Evolutionary conservation across 768 basidiomycete species (phyloP), one percentile per base, ranked within the genome.

Genomic region (Naganishia vaughanmartiniae): DNA sequence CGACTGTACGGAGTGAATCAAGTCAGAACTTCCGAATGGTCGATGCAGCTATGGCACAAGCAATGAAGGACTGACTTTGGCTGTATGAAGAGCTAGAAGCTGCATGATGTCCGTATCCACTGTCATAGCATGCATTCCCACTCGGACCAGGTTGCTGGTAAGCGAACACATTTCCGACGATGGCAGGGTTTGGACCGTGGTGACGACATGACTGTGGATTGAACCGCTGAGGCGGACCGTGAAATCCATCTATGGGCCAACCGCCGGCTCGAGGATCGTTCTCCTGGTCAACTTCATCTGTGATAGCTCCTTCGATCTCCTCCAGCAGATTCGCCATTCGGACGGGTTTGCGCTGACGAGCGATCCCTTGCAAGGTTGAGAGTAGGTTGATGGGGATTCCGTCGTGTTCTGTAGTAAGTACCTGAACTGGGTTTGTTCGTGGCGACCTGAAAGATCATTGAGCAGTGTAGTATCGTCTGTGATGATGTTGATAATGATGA

Each of bases 241-340:
- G 39, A 26, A 51, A 24, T 26, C 48, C n/a, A 51, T 51, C 21
- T 26, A 51, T n/a, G 14, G n/a, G 48, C 48, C n/a, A 26, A 51
- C 48, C 24, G n/a, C 24, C 6, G 48, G n/a, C 48, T n/a, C 48
- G n/a, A 24, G 19, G 39, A 11, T 45, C 26, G 60, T 45, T 26
- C 3, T 10, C 39, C 17, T 63, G 39, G 14, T 26, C 39, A n/a
- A 24, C 10, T 14, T 63, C 60, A 63, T 63, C 60, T 21, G 60
- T 63, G 36, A 63, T 63, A 42, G 60, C 60, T n/a, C 60, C 60
- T 30, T 63, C 60, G 24, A 63, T 63, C 39, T 63, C 60, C n/a
- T 63, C 60, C 39, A 63, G 60, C 21, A 63, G 9, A 63, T 63
- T 42, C 60, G 42, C 39, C 36, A 24, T 63, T 6, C n/a, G 21